These are phyloP conservation scores for Sungouiozyma ichnusensis DNA, from an alignment of 805 yeast species.

Conservation along the genomic window DNA sequence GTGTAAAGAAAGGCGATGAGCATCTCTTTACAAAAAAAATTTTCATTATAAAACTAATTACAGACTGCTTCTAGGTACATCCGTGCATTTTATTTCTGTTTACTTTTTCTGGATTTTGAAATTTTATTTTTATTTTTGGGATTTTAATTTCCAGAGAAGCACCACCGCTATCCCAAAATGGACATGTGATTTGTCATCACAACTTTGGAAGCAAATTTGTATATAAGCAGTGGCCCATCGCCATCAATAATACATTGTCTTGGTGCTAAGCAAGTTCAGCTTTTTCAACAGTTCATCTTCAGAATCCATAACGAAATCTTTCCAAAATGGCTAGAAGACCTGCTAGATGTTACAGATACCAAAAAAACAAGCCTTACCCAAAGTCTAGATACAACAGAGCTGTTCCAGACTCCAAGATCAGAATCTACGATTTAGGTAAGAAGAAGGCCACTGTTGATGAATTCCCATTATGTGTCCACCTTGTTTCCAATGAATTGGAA, in stretches of 20 bases:
- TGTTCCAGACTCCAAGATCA: slow-evolving; percentile 99
- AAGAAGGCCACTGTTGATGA: slow-evolving; percentile 99
- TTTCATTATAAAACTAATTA: neutral
- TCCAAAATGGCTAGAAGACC: slow-evolving; percentile 99
- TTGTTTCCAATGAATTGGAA: slow-evolving; percentile 98
- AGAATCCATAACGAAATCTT: slow-evolving; percentile 4
- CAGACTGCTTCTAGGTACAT: neutral
- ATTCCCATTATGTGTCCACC: slow-evolving; percentile 98
- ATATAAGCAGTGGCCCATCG: too few species aligned
- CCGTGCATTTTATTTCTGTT: neutral
- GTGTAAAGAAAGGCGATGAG: neutral
- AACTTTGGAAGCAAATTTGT: too few species aligned
- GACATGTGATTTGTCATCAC: too few species aligned
- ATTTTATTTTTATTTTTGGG: too few species aligned
- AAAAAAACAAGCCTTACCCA: slow-evolving; percentile 99
- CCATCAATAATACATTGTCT: too few species aligned
- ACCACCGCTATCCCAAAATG: too few species aligned
- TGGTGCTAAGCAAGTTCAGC: too few species aligned
- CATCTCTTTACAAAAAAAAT: neutral
- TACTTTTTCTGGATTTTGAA: too few species aligned
- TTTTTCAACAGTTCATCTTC: too few species aligned
- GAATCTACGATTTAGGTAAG: slow-evolving; percentile 98
- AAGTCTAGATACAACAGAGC: slow-evolving; percentile 99
- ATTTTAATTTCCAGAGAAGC: too few species aligned
- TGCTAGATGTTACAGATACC: slow-evolving; percentile 99